Conservation (phyloP, 768 basidiomycete genomes). For the Suillus subalutaceus region DNA sequence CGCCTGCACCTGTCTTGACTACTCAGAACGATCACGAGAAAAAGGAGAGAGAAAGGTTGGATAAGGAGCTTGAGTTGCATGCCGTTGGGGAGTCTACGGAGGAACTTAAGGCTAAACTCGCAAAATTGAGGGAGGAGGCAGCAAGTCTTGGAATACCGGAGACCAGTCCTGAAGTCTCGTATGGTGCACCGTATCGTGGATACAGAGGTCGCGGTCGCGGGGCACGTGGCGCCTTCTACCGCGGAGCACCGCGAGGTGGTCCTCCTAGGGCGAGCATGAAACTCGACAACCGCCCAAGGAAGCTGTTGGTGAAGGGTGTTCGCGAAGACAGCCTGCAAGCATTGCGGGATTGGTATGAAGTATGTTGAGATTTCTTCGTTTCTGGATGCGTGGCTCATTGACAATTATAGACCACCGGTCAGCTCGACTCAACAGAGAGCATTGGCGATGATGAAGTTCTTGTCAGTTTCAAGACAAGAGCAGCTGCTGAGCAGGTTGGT, state of each 20-base stretch:
- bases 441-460: constrained; percentile 60
- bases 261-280: constrained; percentile 77
- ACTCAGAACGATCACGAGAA: constrained; percentile 48
- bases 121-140: constrained; percentile 81
- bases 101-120: constrained; percentile 72
- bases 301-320: constrained; percentile 73
- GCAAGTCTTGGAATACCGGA: constrained; percentile 74
- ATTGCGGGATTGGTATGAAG: constrained; percentile 85
- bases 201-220: constrained; percentile 73
- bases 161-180: constrained; percentile 36
- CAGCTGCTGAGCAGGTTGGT: constrained; percentile 76
- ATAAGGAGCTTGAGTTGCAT: constrained; percentile 82
- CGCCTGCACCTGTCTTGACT: constrained; percentile 28
- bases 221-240: constrained; percentile 56
- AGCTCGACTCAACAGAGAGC: constrained; percentile 65
- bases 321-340: constrained; percentile 55
- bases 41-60: constrained; percentile 67
- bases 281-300: constrained; percentile 87
- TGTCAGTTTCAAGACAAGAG: constrained; percentile 71
- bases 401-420: constrained; percentile 63
- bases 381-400: constrained; percentile 10
- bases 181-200: constrained; percentile 55
- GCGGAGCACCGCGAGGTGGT: constrained; percentile 65
- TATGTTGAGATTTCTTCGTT: constrained; percentile 30
- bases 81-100: constrained; percentile 57